phyloP scores from a whole-genome alignment of 192 early-diverging fungal species.

The Backusella luteola region DNA sequence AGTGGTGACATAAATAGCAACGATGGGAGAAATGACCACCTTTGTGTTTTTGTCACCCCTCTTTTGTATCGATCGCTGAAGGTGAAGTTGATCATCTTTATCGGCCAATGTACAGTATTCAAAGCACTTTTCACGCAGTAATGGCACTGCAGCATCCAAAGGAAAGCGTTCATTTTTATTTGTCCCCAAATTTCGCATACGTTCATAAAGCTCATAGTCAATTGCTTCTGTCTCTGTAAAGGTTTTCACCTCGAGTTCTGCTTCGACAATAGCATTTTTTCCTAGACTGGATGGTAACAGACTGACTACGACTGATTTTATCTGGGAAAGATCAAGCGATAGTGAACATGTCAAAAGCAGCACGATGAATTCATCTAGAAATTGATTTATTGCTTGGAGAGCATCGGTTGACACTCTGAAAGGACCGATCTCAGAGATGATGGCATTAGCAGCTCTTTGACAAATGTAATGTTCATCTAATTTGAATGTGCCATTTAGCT shows the following conservation, averaged over 20 bases:
- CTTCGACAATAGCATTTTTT: slow-evolving; percentile 60
- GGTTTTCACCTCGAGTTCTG: slow-evolving; percentile 57
- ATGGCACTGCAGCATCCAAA: slow-evolving; percentile 36
- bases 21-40: slow-evolving; percentile 34
- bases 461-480: slow-evolving; percentile 55
- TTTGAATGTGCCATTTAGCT: background rate
- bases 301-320: slow-evolving; percentile 47
- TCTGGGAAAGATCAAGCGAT: slow-evolving; percentile 46
- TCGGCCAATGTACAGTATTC: slow-evolving; percentile 56
- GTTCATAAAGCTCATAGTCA: slow-evolving; percentile 36
- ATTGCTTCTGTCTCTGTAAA: slow-evolving; percentile 50
- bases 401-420: slow-evolving; percentile 59
- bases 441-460: slow-evolving; percentile 60
- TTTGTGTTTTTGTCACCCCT: background rate
- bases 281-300: slow-evolving; percentile 53
- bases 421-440: slow-evolving; percentile 52
- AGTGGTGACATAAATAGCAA: slow-evolving; percentile 60
- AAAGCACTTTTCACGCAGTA: slow-evolving; percentile 53
- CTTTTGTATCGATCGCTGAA: slow-evolving; percentile 16
- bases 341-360: slow-evolving; percentile 45
- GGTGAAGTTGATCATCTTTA: slow-evolving; percentile 27
- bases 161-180: slow-evolving; percentile 11
- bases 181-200: slow-evolving; percentile 25
- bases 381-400: slow-evolving; percentile 51
- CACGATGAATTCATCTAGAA: slow-evolving; percentile 56